Evolutionary conservation across 768 basidiomycete genomes (phyloP), one percentile per base, ranked within the genome.

Genomic region (Suillus cothurnatus): DNA sequence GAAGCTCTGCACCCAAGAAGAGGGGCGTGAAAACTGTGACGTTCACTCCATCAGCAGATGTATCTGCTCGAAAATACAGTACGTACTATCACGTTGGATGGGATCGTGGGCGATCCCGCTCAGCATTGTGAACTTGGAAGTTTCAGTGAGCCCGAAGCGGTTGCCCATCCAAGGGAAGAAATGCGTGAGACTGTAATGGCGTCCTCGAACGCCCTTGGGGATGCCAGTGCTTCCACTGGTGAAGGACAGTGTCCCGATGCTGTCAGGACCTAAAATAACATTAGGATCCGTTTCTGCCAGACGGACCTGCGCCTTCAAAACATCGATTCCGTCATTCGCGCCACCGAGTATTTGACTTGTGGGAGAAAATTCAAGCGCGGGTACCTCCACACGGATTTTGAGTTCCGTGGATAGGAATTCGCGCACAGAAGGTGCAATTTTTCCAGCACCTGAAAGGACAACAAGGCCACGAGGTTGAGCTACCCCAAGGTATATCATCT

Each of bases 151-250:
- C 2, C 85, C 88, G 74, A 99, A 99, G 36, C 88, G 80, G 73
- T 94, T 80, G 26, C 91, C 91, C 97, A 99, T 99, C 97, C 97
- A 99, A 2, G 96, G 96, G 86, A 99, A 99, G 85, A 99, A 99
- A 75, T 99, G 97, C 0, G 97, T 99, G 69, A 99, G 80, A 69
- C 92, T 94, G 78, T 92, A 99, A 76, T 99, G 97, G 53, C 97
- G 82, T 0, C 97, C 97, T 66, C 86, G 86, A 23, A 99, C 97
- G n/a, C 97, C 97, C 80, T 99, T 99, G 0, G 97, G 97, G 55
- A 99, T 95, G 34, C 97, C 97, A 0, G 97, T 99, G 71, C 93
- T 95, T 61, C 97, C 97, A 70, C 92, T 95, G 1, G 97, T 99
- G 80, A 99, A 99, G 1, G 93, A 95, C 31, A 99, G 79, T 0